Percentiles rank a stretch among this genome's conserved stretches.
Evolutionary conservation across 345 rosid species (phyloP).

Genomic region (Acer negundo): DNA sequence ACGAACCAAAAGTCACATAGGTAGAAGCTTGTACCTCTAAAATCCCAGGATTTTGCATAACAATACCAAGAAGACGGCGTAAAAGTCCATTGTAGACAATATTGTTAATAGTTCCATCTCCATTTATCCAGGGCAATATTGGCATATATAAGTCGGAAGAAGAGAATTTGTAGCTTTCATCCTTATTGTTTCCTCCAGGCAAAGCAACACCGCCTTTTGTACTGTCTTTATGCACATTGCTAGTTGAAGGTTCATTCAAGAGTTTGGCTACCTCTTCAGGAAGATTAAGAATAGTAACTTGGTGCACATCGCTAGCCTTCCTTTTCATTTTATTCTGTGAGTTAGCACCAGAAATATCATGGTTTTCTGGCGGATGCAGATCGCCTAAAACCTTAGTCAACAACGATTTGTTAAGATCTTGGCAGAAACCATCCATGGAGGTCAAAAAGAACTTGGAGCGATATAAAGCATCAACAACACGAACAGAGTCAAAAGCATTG

Average conservation of each 20-base stretch:
- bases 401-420: slow-evolving; percentile 33
- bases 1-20: slow-evolving; percentile 9
- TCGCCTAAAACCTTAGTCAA: slow-evolving; percentile 32
- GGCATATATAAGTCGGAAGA: slow-evolving; percentile 49
- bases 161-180: slow-evolving; percentile 22
- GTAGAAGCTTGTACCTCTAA: slow-evolving; percentile 60
- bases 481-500: slow-evolving; percentile 65
- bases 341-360: slow-evolving; percentile 27
- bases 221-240: slow-evolving; percentile 35
- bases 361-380: slow-evolving; percentile 32
- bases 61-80: slow-evolving; percentile 80
- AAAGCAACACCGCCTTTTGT: slow-evolving; percentile 23
- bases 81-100: slow-evolving; percentile 69
- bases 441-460: slow-evolving; percentile 79
- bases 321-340: slow-evolving; percentile 25
- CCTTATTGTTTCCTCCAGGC: slow-evolving; percentile 24
- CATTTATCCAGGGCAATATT: slow-evolving; percentile 90
- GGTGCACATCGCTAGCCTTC: slow-evolving; percentile 51
- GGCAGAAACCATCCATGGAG: slow-evolving; percentile 35
- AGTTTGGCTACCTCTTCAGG: slow-evolving; percentile 57
- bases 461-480: slow-evolving; percentile 76
- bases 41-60: slow-evolving; percentile 90
- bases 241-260: slow-evolving; percentile 29
- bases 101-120: slow-evolving; percentile 77
- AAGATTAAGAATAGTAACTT: slow-evolving; percentile 85